A percentile compares a stretch with the other conserved stretches of the same genome.
phyloP scores from a whole-genome alignment of 768 basidiomycete species.

The Boletus barrowsii region DNA sequence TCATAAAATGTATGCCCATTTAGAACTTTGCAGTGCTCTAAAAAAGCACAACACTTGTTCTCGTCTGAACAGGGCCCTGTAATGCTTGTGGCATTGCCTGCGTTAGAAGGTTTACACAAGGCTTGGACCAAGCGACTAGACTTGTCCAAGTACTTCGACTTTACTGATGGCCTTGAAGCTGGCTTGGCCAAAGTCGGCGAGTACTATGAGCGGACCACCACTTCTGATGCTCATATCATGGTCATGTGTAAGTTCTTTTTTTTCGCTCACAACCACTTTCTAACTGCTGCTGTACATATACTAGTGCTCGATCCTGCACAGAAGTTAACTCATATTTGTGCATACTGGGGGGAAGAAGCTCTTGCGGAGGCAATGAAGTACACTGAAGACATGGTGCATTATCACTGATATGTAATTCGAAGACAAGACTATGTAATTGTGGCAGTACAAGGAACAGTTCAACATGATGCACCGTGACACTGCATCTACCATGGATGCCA shows the following conservation, averaged over 20 bases:
- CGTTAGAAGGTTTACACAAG: not conserved
- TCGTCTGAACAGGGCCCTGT: not conserved
- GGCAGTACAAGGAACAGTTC: too few relatives aligned
- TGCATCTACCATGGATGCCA: too few relatives aligned
- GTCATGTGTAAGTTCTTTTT: not conserved
- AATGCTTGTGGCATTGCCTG: not conserved
- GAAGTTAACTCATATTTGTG: not conserved
- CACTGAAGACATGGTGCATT: too few relatives aligned
- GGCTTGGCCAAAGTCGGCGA: not conserved
- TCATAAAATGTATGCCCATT: too few relatives aligned
- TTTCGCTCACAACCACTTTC: not conserved
- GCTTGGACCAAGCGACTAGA: not conserved
- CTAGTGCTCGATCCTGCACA: not conserved
- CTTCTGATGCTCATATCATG: not conserved
- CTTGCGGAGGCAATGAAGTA: too few relatives aligned
- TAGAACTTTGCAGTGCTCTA: not conserved
- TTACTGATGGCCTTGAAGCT: not conserved
- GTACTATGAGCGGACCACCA: not conserved
- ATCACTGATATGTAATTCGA: too few relatives aligned
- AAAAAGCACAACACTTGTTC: not conserved
- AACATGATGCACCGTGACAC: too few relatives aligned
- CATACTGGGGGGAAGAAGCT: not conserved
- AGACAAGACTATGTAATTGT: not conserved
- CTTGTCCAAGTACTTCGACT: not conserved
- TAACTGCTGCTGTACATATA: not conserved